Evolutionary conservation across 2,329 filamentous ascomycete genomes (phyloP), one percentile per base, ranked within the genome.

Genomic region (Colletotrichum australisinense): DNA sequence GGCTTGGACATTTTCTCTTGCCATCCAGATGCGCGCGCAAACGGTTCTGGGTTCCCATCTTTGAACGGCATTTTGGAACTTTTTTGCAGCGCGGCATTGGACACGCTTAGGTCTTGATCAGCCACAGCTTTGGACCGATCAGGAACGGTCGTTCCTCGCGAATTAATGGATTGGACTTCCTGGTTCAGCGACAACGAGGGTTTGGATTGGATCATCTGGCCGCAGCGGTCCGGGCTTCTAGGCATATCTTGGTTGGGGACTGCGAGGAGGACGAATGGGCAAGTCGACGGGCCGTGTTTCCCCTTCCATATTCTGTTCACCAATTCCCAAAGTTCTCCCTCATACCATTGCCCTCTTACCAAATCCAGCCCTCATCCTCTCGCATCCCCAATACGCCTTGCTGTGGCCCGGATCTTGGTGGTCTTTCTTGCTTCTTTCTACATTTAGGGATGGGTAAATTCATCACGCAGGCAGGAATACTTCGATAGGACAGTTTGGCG

Each of bases 401-500:
- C 71, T 53, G 57, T 67, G 58, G 71, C 65, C 71, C 66, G 26
- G 73, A 74, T 71, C 28, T 76, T 72, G 72, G 67, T 69, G 67
- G 63, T 70, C 62, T 72, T 65, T 72, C 62, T 76, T 73, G 70
- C 74, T 76, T 63, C 75, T 76, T 78, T 80, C 78, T 76, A 78
- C 78, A 77, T 78, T 77, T 78, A 76, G 76, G 78, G 78, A 75
- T 76, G 75, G 78, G 78, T 80, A 76, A 80, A 78, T 81, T 80
- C 77, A 81, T 80, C 69, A 82, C 81, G 77, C 80, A 80, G 79
- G 78, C 78, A 79, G 80, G 79, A 80, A 80, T 81, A 78, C 79
- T 84, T 86, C 79, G 82, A 86, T 86, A 86, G 84, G 85, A 85
- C 79, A 83, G 77, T 85, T 85, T 84, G 85, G 86, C 86, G 85